Percentiles rank a stretch among this genome's conserved stretches.
Evolutionary conservation across 148 eudicot species (phyloP).

Genomic region (Diospyros lotus): DNA sequence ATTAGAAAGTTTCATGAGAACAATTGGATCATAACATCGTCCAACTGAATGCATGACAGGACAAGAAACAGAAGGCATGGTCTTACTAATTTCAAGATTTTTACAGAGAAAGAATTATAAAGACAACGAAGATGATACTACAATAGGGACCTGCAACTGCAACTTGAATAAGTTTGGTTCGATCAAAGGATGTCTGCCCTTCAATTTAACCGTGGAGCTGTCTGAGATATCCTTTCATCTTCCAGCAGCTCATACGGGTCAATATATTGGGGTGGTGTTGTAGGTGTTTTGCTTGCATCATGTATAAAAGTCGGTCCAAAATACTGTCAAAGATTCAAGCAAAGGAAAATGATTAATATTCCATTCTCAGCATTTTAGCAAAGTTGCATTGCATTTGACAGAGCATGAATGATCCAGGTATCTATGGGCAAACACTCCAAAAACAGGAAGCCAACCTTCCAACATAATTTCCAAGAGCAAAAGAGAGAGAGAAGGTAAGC

Average conservation of each 20-base stretch:
- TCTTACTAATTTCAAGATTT: not conserved
- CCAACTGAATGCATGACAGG: not conserved
- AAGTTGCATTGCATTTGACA: not conserved
- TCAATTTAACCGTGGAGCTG: constrained; percentile 32
- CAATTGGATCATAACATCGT: not conserved
- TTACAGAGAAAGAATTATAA: not conserved
- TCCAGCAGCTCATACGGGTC: constrained; percentile 83
- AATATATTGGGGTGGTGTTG: constrained; percentile 53
- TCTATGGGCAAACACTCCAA: not conserved
- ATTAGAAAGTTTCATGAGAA: not conserved
- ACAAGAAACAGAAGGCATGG: not conserved
- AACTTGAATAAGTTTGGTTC: not conserved
- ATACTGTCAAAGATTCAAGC: constrained; percentile 43
- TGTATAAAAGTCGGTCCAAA: constrained; percentile 81
- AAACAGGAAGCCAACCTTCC: too few species aligned
- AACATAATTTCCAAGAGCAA: too few species aligned
- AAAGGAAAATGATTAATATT: not conserved
- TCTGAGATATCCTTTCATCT: constrained; percentile 64
- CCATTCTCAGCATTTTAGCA: not conserved
- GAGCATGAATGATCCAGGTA: not conserved
- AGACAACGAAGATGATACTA: not conserved
- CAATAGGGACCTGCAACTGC: constrained; percentile 9
- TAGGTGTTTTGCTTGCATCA: constrained; percentile 36
- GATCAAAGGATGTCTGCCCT: not conserved
- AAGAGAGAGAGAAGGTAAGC: too few species aligned